Conservation (phyloP, 805 yeast species). For the Suhomyces xylopsoci region DNA sequence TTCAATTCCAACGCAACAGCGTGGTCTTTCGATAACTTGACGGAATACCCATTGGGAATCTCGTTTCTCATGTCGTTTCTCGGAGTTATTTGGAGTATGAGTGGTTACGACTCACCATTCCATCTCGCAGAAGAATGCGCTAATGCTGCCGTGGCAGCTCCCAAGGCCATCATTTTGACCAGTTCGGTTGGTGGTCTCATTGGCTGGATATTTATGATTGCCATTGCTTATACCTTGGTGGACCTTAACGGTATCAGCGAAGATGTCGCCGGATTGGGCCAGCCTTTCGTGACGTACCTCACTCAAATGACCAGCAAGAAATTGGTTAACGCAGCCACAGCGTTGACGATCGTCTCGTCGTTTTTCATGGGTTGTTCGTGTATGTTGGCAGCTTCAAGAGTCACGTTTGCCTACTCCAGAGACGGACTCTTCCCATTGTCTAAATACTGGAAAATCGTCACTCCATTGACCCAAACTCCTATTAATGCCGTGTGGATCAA, state of each 20-base stretch:
- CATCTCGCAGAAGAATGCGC: conserved; percentile 72
- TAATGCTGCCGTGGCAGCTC: conserved; percentile 61
- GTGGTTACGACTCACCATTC: conserved; percentile 73
- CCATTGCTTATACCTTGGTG: conserved; percentile 59
- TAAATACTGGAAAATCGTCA: conserved; percentile 46
- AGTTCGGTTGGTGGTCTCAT: conserved; percentile 52
- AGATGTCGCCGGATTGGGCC: conserved; percentile 50
- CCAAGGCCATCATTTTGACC: conserved; percentile 64
- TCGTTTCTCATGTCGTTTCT: conserved; percentile 54
- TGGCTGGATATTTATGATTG: conserved; percentile 57
- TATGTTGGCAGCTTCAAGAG: conserved; percentile 65
- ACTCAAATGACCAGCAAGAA: conserved; percentile 45
- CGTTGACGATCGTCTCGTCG: conserved; percentile 39
- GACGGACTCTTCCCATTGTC: conserved; percentile 67
- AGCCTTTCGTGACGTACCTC: conserved; percentile 57
- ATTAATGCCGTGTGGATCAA: conserved; percentile 63
- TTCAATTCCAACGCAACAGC: conserved; percentile 49
- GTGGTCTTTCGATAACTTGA: conserved; percentile 55
- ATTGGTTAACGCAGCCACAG: conserved; percentile 41
- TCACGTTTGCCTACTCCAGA: conserved; percentile 64
- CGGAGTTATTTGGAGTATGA: conserved; percentile 70
- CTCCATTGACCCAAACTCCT: conserved; percentile 55
- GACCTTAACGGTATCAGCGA: conserved; percentile 45
- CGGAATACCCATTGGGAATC: conserved; percentile 64
- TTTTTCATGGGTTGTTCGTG: conserved; percentile 56